These are phyloP conservation scores for Kuraishia hungarica DNA, from an alignment of 805 yeast genomes.

Conservation along the genomic window DNA sequence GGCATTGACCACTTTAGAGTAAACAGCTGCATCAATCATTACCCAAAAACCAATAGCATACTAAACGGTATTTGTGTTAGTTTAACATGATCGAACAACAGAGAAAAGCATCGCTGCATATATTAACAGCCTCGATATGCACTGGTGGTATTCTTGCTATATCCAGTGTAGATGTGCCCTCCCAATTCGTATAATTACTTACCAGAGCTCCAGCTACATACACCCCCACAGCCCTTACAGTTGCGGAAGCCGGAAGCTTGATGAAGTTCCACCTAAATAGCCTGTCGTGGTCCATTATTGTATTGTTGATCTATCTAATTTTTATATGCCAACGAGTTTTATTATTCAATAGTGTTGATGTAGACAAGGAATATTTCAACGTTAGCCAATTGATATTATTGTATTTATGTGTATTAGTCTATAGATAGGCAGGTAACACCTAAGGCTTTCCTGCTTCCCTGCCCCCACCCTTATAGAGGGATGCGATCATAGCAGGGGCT, in stretches of 20 bases:
- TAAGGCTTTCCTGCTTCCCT: too few relatives aligned
- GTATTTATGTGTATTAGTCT: too few relatives aligned
- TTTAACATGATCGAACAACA: not conserved
- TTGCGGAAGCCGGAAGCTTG: constrained; percentile 60
- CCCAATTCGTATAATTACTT: constrained; percentile 7
- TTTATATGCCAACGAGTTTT: constrained; percentile 29
- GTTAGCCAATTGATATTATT: not conserved
- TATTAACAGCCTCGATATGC: too few relatives aligned
- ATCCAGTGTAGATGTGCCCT: too few relatives aligned
- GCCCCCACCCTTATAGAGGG: not conserved
- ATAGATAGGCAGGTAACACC: too few relatives aligned
- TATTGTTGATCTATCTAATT: constrained; percentile 11
- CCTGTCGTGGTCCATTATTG: constrained; percentile 27
- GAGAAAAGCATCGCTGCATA: too few relatives aligned
- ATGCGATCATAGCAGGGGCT: not conserved
- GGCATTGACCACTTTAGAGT: constrained; percentile 77
- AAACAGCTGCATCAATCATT: constrained; percentile 82
- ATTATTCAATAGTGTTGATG: too few relatives aligned
- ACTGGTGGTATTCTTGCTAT: too few relatives aligned
- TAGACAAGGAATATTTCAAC: too few relatives aligned
- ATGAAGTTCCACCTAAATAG: constrained; percentile 59
- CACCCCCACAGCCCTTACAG: constrained; percentile 65
- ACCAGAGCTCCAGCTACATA: constrained; percentile 62
- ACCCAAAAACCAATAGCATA: constrained; percentile 88
- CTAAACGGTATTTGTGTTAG: constrained; percentile 7